Percentiles rank a stretch among this genome's conserved stretches.
Conservation (phyloP, 176 grass and related monocot genomes). For the Rhipidocladum racemiflorum region DNA sequence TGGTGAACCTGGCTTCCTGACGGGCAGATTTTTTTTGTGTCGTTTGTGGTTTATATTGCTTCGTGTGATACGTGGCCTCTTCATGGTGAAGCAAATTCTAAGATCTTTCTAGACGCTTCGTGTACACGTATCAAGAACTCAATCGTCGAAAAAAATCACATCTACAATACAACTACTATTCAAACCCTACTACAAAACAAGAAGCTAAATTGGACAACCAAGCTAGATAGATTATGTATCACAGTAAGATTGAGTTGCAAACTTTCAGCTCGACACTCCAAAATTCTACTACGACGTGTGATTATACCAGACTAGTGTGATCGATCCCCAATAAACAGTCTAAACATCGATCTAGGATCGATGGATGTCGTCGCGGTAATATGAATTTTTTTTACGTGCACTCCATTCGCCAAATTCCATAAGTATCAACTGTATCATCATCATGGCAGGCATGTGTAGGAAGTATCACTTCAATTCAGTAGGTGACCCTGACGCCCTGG, state of each 20-base stretch:
- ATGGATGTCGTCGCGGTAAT: not conserved
- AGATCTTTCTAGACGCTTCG: not conserved
- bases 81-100: not conserved
- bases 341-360: conserved; percentile 14
- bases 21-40: not conserved
- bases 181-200: not conserved
- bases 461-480: not conserved
- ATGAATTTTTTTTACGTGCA: not conserved
- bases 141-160: not conserved
- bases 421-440: not conserved
- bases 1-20: not conserved
- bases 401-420: not conserved
- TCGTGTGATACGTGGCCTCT: not conserved
- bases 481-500: conserved; percentile 80
- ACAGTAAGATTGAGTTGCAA: not conserved
- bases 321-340: not conserved
- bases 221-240: not conserved
- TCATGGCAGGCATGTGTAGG: not conserved
- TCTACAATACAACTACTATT: not conserved
- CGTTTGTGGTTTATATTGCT: not conserved
- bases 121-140: not conserved
- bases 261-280: not conserved
- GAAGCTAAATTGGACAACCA: not conserved
- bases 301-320: not conserved
- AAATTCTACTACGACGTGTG: conserved; percentile 22